Conservation (phyloP, 2,329 filamentous ascomycete species). For the Cladophialophora psammophila region DNA sequence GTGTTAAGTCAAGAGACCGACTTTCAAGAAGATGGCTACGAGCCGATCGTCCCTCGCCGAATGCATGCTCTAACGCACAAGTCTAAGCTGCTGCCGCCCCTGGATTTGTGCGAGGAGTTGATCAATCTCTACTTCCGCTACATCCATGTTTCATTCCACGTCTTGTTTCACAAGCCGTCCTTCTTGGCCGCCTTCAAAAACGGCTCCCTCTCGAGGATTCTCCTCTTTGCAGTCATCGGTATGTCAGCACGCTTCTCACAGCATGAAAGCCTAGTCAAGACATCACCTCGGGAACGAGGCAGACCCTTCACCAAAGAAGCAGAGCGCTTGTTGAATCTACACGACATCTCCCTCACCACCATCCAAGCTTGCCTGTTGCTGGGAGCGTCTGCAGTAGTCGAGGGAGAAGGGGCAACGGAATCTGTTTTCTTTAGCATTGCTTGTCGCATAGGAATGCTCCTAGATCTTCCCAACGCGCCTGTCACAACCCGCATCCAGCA, state of each 20-base stretch:
- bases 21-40: conserved; percentile 15
- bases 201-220: conserved; percentile 23
- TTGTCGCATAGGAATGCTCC: conserved; percentile 47
- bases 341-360: conserved; percentile 49
- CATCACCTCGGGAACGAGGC: conserved; percentile 30
- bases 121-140: conserved; percentile 37
- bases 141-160: conserved; percentile 36
- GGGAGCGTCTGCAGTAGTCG: conserved; percentile 47
- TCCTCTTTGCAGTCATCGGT: conserved; percentile 31
- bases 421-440: conserved; percentile 51
- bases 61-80: conserved; percentile 19
- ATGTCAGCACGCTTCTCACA: conserved; percentile 31
- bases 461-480: conserved; percentile 48
- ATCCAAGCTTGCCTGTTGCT: conserved; percentile 53
- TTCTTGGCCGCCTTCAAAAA: conserved; percentile 32
- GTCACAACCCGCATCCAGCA: conserved; percentile 43
- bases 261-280: conserved; percentile 24
- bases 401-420: conserved; percentile 45
- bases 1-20: neutral
- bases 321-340: conserved; percentile 44
- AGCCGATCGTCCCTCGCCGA: conserved; percentile 13
- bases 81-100: conserved; percentile 23
- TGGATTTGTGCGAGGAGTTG: conserved; percentile 35
- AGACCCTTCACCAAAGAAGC: conserved; percentile 34
- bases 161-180: conserved; percentile 36